Evolutionary conservation across 1,284 basidiomycete genomes (phyloP), one percentile per base, ranked within the genome.

Genomic region (Schizophyllum commune): DNA sequence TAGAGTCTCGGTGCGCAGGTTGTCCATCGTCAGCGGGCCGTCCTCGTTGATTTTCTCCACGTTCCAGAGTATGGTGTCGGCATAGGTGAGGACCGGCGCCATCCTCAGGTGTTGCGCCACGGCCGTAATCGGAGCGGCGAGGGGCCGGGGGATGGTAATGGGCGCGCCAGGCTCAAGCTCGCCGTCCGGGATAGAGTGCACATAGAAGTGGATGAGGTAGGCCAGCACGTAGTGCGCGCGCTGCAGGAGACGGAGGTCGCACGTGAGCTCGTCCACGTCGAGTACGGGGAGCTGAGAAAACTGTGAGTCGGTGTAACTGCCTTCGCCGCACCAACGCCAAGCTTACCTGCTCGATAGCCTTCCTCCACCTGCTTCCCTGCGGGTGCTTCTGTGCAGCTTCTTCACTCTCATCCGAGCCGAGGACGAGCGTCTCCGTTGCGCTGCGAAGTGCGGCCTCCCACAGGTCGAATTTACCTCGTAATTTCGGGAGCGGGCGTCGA

Each of bases 11-110:
- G 90, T 87, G 58, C 78, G 77, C 77, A 88, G 81, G 75, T 90
- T 86, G 65, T 83, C 81, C 62, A 80, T 74, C 64, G 82, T 83
- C 62, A 83, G 71, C 58, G 83, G 84, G 55, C 74, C 72, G 22
- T 73, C 75, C 52, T 86, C 78, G 68, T 85, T 74, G 60, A 83
- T 72, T 59, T 84, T 78, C 58, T 87, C 81, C 84, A 89, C 96
- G 71, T 98, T 98, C 92, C 94, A 99, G 1, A 98, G 82, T 8
- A 99, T 96, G 3, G 92, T 94, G 71, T 97, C 96, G 39, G 96
- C 92, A 70, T 96, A 99, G 0, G 96, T 98, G 62, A 98, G 79
- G 64, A 99, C 84, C 0, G 96, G 96, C 1, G 96, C 94, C 27
- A 97, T 86, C 59, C 86, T 88, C 58, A 99, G 83, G 60, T 83